Evolutionary conservation across 2,329 filamentous ascomycete genomes (phyloP).

Genomic region (Aspergillus pseudoviridinutans): DNA sequence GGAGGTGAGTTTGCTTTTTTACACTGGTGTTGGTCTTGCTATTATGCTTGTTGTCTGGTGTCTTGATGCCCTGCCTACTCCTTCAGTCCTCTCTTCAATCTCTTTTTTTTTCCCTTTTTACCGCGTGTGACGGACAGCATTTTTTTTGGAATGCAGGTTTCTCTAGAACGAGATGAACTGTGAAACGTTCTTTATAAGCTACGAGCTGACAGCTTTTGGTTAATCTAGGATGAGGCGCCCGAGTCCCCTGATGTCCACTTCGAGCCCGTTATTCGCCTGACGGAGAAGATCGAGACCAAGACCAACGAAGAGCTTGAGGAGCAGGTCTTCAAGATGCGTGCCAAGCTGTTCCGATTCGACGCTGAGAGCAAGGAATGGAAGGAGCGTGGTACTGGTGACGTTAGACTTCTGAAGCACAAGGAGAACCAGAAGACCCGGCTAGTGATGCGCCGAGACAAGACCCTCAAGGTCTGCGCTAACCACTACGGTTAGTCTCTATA

Average conservation of each 20-base stretch:
- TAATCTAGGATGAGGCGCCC: conserved; percentile 62
- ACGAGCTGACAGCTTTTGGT: background rate
- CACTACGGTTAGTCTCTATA: conserved; percentile 76
- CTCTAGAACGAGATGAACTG: background rate
- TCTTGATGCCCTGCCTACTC: conserved; percentile 1
- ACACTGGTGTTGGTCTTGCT: conserved; percentile 7
- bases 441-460: conserved; percentile 99
- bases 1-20: conserved; percentile 43
- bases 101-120: background rate
- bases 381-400: conserved; percentile 95
- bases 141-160: background rate
- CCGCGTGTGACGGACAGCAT: background rate
- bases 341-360: conserved; percentile 99
- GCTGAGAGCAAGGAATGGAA: conserved; percentile 94
- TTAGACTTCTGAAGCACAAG: conserved; percentile 96
- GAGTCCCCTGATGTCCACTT: conserved; percentile 95
- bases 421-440: conserved; percentile 96
- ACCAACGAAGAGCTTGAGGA: conserved; percentile 98
- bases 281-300: conserved; percentile 94
- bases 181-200: background rate
- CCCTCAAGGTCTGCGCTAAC: conserved; percentile 99
- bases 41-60: conserved; percentile 1
- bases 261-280: conserved; percentile 92
- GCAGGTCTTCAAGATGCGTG: conserved; percentile 98
- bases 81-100: conserved; percentile 2